Evolutionary conservation across 129 eudicot genomes (phyloP).

Genomic region (Pseudognaphalium luteoalbum): DNA sequence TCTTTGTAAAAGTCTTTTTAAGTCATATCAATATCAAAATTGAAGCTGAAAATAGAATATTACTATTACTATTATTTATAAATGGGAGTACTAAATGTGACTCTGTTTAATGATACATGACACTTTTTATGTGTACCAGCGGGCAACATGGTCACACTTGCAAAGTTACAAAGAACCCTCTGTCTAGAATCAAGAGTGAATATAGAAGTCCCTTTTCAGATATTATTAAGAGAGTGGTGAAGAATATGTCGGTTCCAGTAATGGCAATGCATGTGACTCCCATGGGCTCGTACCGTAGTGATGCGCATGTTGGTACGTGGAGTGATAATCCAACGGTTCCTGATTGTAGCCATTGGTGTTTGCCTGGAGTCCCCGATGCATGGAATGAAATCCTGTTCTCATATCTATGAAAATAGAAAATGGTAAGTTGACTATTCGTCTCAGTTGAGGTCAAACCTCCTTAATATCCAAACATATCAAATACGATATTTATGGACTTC

Average conservation of each 20-base stretch:
- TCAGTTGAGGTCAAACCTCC: conserved; percentile 1
- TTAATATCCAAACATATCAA: not conserved
- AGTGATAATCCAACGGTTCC: conserved; percentile 82
- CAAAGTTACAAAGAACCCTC: conserved; percentile 61
- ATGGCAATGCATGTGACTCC: conserved; percentile 79
- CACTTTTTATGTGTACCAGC: conserved; percentile 38
- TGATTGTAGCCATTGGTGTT: conserved; percentile 97
- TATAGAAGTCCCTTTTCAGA: conserved; percentile 54
- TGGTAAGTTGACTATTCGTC: conserved; percentile 7
- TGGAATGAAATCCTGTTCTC: conserved; percentile 89
- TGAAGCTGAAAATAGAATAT: not conserved
- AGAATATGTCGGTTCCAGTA: conserved; percentile 66
- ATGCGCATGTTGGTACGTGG: conserved; percentile 97
- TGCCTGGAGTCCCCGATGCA: conserved; percentile 93
- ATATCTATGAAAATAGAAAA: conserved; percentile 9
- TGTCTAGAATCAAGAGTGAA: conserved; percentile 40
- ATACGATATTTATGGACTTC: conserved; percentile 6
- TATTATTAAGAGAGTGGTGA: conserved; percentile 48
- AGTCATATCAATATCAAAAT: not conserved
- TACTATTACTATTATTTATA: not conserved
- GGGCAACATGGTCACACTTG: conserved; percentile 55
- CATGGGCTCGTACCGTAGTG: conserved; percentile 82
- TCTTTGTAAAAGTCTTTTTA: not conserved
- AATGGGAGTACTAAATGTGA: not conserved
- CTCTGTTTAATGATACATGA: not conserved